Conservation (phyloP, 306 rosid genomes). For the Quercus berberidifolia region DNA sequence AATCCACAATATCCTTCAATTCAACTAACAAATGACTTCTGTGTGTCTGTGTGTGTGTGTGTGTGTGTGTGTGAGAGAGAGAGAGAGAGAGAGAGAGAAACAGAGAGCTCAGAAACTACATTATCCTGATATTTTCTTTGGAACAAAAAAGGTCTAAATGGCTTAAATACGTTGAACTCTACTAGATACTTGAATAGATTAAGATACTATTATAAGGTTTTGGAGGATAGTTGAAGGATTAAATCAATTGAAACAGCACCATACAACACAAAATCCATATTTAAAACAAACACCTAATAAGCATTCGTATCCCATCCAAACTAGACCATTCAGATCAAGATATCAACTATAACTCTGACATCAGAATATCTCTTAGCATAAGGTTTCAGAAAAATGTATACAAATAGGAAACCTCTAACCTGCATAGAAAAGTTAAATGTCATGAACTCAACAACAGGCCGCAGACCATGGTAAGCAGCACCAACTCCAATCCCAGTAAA, state of each 20-base stretch:
- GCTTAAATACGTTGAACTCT: not conserved
- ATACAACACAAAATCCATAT: not conserved
- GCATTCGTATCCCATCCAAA: too few species aligned
- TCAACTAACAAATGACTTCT: not conserved
- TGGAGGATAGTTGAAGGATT: not conserved
- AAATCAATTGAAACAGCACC: not conserved
- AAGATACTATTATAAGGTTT: not conserved
- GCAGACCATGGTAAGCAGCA: conserved; percentile 94
- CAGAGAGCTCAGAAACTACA: not conserved
- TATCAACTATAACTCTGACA: too few species aligned
- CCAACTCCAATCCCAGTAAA: conserved; percentile 99
- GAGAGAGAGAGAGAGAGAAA: not conserved
- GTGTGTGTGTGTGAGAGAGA: not conserved
- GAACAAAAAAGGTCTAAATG: not conserved
- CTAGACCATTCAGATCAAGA: too few species aligned
- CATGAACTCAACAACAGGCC: conserved; percentile 92
- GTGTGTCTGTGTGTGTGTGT: not conserved
- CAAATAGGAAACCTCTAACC: conserved; percentile 44
- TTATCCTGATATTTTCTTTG: not conserved
- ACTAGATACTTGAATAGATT: not conserved
- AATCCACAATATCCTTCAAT: not conserved
- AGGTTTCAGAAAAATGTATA: conserved; percentile 1
- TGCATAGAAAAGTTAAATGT: conserved; percentile 99
- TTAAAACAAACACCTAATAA: too few species aligned
- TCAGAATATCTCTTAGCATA: not conserved